A percentile compares a stretch with the other conserved stretches of the same genome.
phyloP scores from a whole-genome alignment of 768 basidiomycete species.

The Exidia glandulosa region DNA sequence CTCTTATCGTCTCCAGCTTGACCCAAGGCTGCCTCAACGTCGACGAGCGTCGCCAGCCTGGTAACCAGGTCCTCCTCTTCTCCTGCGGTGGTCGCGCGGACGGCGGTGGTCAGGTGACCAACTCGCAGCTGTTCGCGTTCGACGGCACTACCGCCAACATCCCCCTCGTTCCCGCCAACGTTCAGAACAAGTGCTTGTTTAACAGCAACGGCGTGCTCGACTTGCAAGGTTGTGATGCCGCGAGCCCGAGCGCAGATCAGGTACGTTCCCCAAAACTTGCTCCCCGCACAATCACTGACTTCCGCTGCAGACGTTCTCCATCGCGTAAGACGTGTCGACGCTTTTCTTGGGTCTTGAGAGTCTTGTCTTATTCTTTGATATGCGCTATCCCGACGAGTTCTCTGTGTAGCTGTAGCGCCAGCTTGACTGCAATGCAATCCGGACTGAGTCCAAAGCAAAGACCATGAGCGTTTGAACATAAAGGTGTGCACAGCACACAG shows the following conservation, averaged over 20 bases:
- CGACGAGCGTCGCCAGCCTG: not conserved
- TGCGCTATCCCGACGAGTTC: too few species aligned
- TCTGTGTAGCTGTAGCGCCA: too few species aligned
- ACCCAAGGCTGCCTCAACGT: conserved; percentile 3
- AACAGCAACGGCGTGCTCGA: not conserved
- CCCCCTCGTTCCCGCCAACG: not conserved
- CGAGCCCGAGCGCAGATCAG: not conserved
- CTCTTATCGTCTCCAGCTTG: not conserved
- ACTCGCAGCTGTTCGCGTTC: conserved; percentile 6
- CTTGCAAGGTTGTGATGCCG: not conserved
- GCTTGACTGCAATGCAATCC: too few species aligned
- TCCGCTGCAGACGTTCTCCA: not conserved
- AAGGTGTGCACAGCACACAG: too few species aligned
- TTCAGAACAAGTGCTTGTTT: not conserved
- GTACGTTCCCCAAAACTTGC: not conserved
- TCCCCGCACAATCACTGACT: not conserved
- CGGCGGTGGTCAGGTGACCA: not conserved
- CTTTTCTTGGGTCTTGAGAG: too few species aligned
- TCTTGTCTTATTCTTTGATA: too few species aligned
- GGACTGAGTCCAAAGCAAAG: too few species aligned
- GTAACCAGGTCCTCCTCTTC: conserved; percentile 6
- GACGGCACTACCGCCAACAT: not conserved
- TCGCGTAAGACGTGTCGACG: not conserved
- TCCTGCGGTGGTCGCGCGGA: conserved; percentile 5
- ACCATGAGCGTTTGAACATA: not conserved